phyloP scores from a whole-genome alignment of 805 yeast genomes.

The Saccharomycopsis fermentans region DNA sequence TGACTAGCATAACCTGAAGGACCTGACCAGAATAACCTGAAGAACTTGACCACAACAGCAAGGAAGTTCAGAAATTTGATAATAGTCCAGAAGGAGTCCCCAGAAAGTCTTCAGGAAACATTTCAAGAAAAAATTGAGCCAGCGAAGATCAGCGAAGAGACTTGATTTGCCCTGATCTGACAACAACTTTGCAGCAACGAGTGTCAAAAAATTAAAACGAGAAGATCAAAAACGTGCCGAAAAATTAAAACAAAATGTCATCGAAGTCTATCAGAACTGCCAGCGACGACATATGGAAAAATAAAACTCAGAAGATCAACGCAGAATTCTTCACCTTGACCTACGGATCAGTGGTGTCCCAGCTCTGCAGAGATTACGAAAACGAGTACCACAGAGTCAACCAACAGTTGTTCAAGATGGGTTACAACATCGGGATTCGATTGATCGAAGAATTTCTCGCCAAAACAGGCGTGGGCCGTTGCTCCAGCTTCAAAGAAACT shows the following conservation, averaged over 20 bases:
- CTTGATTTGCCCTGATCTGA: no score
- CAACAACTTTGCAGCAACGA: no score
- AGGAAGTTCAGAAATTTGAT: no score
- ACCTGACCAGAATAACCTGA: no score
- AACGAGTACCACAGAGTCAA: conserved; percentile 73
- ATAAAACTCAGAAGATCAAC: conserved; percentile 76
- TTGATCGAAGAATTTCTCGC: conserved; percentile 90
- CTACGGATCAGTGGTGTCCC: conserved; percentile 89
- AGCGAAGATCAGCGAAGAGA: no score
- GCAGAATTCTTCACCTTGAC: conserved; percentile 91
- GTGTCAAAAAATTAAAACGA: no score
- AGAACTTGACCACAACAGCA: no score
- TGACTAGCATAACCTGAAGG: no score
- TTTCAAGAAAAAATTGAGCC: no score
- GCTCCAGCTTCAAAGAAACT: conserved; percentile 70
- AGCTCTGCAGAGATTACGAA: conserved; percentile 73
- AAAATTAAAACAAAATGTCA: conserved; percentile 20
- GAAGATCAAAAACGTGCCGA: neutral
- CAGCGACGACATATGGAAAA: conserved; percentile 91
- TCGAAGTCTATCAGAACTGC: conserved; percentile 35
- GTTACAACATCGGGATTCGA: conserved; percentile 86
- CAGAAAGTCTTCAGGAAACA: no score
- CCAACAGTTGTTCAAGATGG: conserved; percentile 81
- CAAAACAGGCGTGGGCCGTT: conserved; percentile 75
- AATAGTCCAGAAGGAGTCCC: no score